These are phyloP conservation scores for Graphium sp. DNA, from an alignment of 2,329 filamentous ascomycete species.

Conservation along the genomic window DNA sequence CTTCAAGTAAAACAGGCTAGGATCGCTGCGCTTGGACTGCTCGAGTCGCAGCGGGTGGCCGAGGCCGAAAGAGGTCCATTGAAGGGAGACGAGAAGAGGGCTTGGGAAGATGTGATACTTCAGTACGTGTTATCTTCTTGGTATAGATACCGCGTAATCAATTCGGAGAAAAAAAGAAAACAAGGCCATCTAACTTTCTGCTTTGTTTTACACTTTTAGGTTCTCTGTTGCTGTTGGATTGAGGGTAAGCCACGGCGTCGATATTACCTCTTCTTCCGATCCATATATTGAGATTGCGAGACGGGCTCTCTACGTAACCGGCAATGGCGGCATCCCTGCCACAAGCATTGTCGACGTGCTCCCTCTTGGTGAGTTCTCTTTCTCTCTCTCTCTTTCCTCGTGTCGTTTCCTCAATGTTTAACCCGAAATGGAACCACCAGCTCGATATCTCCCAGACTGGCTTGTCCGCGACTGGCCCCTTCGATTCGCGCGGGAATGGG, in stretches of 20 bases:
- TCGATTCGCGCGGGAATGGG: constrained; percentile 15
- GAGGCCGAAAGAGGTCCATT: too few relatives aligned
- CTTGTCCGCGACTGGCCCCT: constrained; percentile 14
- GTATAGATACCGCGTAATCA: too few relatives aligned
- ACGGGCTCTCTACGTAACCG: constrained; percentile 14
- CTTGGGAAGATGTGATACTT: constrained; percentile 1
- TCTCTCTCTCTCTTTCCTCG: background rate
- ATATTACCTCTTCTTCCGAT: constrained; percentile 12
- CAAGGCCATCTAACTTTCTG: too few relatives aligned
- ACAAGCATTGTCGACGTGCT: constrained; percentile 25
- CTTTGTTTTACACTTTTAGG: constrained; percentile 6
- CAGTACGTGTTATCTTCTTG: too few relatives aligned
- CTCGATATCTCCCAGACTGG: constrained; percentile 12
- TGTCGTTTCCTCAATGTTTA: background rate
- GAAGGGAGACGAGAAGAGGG: background rate
- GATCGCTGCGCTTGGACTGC: too few relatives aligned
- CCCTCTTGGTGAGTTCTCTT: constrained; percentile 13
- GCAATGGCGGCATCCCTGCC: constrained; percentile 13
- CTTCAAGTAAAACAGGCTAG: constrained; percentile 10
- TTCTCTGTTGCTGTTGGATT: constrained; percentile 15
- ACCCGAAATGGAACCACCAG: constrained; percentile 5
- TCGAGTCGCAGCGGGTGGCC: too few relatives aligned
- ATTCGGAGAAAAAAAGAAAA: too few relatives aligned
- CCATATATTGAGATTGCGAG: constrained; percentile 14
- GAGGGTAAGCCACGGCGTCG: constrained; percentile 14